Percentiles rank a stretch among this genome's conserved stretches.
These are phyloP conservation scores for Apophysomyces ossiformis DNA, from an alignment of 371 early-diverging fungal species.

Conservation along the genomic window DNA sequence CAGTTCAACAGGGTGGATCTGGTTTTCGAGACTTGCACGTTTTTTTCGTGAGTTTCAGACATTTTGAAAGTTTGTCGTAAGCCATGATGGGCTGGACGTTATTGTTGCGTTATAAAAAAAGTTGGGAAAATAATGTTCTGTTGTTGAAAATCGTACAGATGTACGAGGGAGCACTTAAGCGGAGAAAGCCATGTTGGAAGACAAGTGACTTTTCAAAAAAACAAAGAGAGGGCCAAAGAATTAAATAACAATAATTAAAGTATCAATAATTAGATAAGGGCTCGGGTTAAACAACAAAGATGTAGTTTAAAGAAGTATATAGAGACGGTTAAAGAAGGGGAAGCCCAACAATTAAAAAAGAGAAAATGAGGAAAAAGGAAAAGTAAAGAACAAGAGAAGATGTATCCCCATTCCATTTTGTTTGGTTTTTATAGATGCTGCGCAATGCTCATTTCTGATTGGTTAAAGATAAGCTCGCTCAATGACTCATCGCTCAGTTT, in stretches of 20 bases:
- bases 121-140: constrained; percentile 10
- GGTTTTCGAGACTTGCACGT: constrained; percentile 29
- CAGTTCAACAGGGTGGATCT: constrained; percentile 22
- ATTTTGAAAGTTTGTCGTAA: constrained; percentile 22
- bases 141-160: constrained; percentile 16
- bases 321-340: background rate
- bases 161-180: constrained; percentile 28
- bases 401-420: background rate
- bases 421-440: constrained; percentile 10
- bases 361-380: background rate
- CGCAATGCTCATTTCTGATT: constrained; percentile 6
- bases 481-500: constrained; percentile 7
- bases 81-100: constrained; percentile 27
- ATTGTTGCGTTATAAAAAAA: constrained; percentile 12
- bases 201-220: constrained; percentile 15
- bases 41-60: constrained; percentile 25
- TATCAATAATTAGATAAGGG: background rate
- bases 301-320: constrained; percentile 4
- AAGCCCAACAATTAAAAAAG: background rate
- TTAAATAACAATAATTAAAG: constrained; percentile 3
- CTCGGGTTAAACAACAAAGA: background rate
- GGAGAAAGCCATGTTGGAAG: constrained; percentile 25
- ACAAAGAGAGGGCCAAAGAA: background rate
- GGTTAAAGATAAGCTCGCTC: constrained; percentile 10
- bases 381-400: constrained; percentile 12